These are phyloP conservation scores for Amaranthus tricolor DNA, from an alignment of 179 eudicot species.

Conservation along the genomic window DNA sequence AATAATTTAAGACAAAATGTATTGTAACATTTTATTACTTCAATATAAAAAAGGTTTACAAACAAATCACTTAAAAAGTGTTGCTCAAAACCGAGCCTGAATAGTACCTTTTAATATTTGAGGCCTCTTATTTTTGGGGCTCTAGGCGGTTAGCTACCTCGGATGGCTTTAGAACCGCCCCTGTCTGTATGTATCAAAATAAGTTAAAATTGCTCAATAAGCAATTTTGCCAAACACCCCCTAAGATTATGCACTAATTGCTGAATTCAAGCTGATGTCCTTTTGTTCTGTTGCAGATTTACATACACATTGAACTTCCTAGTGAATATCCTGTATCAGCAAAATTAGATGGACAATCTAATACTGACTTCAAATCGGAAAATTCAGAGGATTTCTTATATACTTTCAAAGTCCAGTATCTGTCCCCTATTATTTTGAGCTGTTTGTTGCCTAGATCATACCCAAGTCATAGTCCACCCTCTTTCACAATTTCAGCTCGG, in stretches of 20 bases:
- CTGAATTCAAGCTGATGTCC: slow-evolving; percentile 11
- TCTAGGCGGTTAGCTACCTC: too few species aligned
- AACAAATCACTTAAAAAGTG: too few species aligned
- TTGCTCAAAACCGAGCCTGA: too few species aligned
- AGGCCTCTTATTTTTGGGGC: too few species aligned
- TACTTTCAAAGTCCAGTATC: slow-evolving; percentile 66
- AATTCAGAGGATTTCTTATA: slow-evolving; percentile 54
- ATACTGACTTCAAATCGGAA: slow-evolving; percentile 23
- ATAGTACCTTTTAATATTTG: too few species aligned
- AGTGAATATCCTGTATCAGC: slow-evolving; percentile 51
- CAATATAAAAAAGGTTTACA: too few species aligned
- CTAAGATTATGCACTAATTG: neutral
- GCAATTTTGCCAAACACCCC: too few species aligned
- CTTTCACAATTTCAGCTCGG: slow-evolving; percentile 70
- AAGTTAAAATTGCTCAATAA: too few species aligned
- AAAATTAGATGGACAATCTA: slow-evolving; percentile 37
- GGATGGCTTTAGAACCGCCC: too few species aligned
- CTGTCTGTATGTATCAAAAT: too few species aligned
- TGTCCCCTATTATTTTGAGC: slow-evolving; percentile 76
- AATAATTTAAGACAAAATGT: too few species aligned
- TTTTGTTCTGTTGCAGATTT: slow-evolving; percentile 48
- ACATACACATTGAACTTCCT: slow-evolving; percentile 60
- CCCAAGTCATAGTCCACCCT: slow-evolving; percentile 76
- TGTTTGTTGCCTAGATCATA: slow-evolving; percentile 83
- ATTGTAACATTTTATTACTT: too few species aligned